Base-by-base conservation (phyloP, 345 rosid species). In the Lepidium aucheri region DNA sequence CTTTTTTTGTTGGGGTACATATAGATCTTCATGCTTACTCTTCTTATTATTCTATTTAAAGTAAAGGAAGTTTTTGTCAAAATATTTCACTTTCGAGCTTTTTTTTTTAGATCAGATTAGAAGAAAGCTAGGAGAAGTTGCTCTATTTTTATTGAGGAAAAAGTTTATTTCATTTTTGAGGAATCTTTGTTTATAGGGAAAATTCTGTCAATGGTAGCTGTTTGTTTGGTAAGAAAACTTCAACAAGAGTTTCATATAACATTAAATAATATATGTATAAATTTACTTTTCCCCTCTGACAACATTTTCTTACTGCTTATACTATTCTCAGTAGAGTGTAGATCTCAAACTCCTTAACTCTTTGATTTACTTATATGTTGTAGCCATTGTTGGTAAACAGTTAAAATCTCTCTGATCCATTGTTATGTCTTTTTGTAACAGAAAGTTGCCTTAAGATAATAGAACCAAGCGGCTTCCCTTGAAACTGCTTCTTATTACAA, bases 21-120 rank as follows among this genome's bases (percentile, higher is more conserved):
- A 9, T 56, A 22, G 60, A 72, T 72, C 76, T 64, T 72, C 71
- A 57, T 65, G 60, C 33, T 49, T 65, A 72, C 71, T 72, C 76
- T 65, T 72, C 59, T 30, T 54, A 26, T 38, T 47, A 47, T 43
- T 35, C n/a, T 13, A 28, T 20, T 24, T 59, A 45, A 72, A n/a
- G 32, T 51, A 56, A 18, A 42, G 9, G 5, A n/a, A 36, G 6
- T 54, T 16, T 2, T 35, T 24, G 3, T n/a, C 13, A 1, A 34
- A 34, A 2, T 14, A 7, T 18, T n/a, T 53, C 36, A 52, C 55
- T 53, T 70, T 45, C 38, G 8, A 36, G 36, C 53, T n/a, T n/a
- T n/a, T 72, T 72, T 72, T 60, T 40, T 65, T 49, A 38, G 65
- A 65, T 72, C 65, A 57, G 53, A 57, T 57, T 64, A 32, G 70